These are phyloP conservation scores for Cercospora zeae-maydis DNA, from an alignment of 2,329 filamentous ascomycete genomes.

Conservation along the genomic window DNA sequence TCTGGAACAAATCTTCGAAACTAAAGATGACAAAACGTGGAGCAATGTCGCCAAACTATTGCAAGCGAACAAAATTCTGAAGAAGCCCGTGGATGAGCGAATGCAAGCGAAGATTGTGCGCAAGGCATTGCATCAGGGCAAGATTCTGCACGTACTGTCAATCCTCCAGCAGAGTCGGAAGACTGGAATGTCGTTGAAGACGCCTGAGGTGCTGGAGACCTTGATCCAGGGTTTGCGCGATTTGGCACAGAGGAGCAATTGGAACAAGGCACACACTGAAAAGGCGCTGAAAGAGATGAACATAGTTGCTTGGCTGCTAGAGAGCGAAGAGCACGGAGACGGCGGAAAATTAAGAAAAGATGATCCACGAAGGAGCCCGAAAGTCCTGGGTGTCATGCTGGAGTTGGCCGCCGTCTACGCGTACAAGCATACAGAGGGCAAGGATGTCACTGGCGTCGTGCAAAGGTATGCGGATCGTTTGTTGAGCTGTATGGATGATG, in stretches of 20 bases:
- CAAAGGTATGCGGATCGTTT: conserved; percentile 41
- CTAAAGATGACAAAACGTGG: conserved; percentile 28
- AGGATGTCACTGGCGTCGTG: conserved; percentile 40
- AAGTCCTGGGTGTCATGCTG: conserved; percentile 42
- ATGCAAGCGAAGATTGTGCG: conserved; percentile 37
- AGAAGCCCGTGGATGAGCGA: conserved; percentile 17
- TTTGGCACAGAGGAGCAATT: conserved; percentile 35
- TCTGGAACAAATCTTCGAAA: conserved; percentile 31
- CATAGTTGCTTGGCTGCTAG: conserved; percentile 42
- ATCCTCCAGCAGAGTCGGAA: conserved; percentile 33
- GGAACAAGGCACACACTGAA: conserved; percentile 38
- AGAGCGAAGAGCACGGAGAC: conserved; percentile 40
- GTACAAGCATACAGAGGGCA: conserved; percentile 33
- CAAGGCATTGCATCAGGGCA: conserved; percentile 31
- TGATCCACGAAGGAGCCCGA: conserved; percentile 37
- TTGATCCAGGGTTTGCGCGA: conserved; percentile 39
- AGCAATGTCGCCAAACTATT: conserved; percentile 36
- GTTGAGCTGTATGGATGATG: conserved; percentile 25
- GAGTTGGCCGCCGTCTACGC: conserved; percentile 44
- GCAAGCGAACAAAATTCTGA: conserved; percentile 31
- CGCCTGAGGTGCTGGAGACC: conserved; percentile 31
- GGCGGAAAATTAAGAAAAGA: conserved; percentile 20
- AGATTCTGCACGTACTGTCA: conserved; percentile 32
- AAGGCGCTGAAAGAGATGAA: conserved; percentile 41
- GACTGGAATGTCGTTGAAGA: conserved; percentile 37